Evolutionary conservation across 1,139 yeast species (phyloP).

Genomic region (Pneumocystis carinii): DNA sequence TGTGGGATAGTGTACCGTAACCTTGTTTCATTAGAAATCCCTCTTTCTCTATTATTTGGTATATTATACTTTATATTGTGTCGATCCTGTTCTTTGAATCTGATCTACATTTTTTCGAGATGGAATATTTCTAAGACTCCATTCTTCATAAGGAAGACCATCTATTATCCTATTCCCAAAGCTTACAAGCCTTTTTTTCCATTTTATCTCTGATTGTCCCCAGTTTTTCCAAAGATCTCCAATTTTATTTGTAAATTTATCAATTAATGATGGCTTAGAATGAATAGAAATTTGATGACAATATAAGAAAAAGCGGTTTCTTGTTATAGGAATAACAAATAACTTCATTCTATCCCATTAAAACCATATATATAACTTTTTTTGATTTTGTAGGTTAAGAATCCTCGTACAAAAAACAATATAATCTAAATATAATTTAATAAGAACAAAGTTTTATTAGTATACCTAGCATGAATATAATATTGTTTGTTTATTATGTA

Average conservation of each 20-base stretch:
- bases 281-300: not conserved
- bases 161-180: conserved; percentile 23
- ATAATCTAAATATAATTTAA: not conserved
- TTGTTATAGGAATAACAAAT: not conserved
- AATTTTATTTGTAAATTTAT: conserved; percentile 8
- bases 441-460: not conserved
- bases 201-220: conserved; percentile 23
- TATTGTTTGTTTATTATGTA: not conserved
- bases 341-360: not conserved
- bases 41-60: not conserved
- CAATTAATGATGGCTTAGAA: conserved; percentile 6
- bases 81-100: not conserved
- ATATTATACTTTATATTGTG: not conserved
- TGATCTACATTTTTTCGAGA: not conserved
- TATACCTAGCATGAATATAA: too few relatives aligned
- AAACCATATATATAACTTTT: not conserved
- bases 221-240: conserved; percentile 6
- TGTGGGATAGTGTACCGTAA: not conserved
- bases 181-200: conserved; percentile 25
- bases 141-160: conserved; percentile 29
- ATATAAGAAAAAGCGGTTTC: not conserved
- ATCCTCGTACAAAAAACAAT: not conserved
- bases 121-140: conserved; percentile 20
- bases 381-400: not conserved
- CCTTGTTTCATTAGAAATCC: not conserved